Conservation (phyloP, 768 basidiomycete genomes). For the Pleurotus eryngii region DNA sequence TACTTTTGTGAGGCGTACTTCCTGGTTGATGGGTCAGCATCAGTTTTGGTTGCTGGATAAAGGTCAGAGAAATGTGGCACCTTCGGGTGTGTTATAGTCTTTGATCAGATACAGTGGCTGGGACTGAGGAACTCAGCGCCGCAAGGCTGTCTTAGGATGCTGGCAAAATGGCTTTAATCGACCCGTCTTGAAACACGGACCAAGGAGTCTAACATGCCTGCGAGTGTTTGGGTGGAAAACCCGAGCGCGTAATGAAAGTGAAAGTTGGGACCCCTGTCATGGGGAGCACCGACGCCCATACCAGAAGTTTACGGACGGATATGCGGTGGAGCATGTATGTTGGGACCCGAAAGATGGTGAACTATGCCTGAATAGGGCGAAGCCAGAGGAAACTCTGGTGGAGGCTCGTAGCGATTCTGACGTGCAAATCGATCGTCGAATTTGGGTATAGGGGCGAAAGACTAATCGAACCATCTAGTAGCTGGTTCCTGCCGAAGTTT, state of each 20-base stretch:
- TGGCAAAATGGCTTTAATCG: slow-evolving; percentile 77
- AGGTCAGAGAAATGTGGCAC: slow-evolving; percentile 58
- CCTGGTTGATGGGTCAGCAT: slow-evolving; percentile 62
- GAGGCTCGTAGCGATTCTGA: slow-evolving; percentile 95
- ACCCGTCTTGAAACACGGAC: slow-evolving; percentile 85
- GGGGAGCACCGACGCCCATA: slow-evolving; percentile 75
- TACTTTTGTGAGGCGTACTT: slow-evolving; percentile 49
- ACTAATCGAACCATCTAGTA: slow-evolving; percentile 87
- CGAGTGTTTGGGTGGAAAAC: slow-evolving; percentile 88
- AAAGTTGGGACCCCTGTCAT: slow-evolving; percentile 60
- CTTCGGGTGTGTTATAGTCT: slow-evolving; percentile 67
- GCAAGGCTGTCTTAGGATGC: slow-evolving; percentile 63
- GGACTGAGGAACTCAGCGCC: slow-evolving; percentile 65
- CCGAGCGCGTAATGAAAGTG: slow-evolving; percentile 81
- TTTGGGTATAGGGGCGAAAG: slow-evolving; percentile 95
- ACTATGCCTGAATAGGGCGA: slow-evolving; percentile 87
- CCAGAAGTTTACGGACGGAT: slow-evolving; percentile 70
- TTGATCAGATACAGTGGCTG: slow-evolving; percentile 47
- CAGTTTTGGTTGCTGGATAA: slow-evolving; percentile 61
- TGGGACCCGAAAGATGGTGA: slow-evolving; percentile 91
- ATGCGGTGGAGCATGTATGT: slow-evolving; percentile 81
- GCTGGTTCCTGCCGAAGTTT: slow-evolving; percentile 80
- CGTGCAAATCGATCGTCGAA: slow-evolving; percentile 94
- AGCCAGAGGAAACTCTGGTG: slow-evolving; percentile 97
- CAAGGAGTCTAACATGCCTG: slow-evolving; percentile 84